phyloP scores from a whole-genome alignment of 129 eudicot species.

The Ambrosia artemisiifolia region DNA sequence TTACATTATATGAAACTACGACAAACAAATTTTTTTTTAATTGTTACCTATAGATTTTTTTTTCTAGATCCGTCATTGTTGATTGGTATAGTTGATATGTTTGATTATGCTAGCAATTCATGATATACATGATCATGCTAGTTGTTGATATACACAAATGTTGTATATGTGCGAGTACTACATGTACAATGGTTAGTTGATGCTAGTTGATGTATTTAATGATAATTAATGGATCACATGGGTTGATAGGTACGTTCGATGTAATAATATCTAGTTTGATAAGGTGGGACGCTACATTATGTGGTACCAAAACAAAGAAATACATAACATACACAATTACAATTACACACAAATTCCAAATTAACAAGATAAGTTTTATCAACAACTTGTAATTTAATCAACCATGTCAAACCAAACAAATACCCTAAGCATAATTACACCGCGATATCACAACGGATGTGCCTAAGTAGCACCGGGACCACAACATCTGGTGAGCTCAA shows the following conservation, averaged over 20 bases:
- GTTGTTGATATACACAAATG: neutral
- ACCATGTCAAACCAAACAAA: conserved; percentile 11
- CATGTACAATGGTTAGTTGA: neutral
- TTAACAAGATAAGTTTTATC: neutral
- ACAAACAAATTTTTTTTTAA: too few relatives aligned
- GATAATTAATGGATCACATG: neutral
- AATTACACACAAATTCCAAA: conserved; percentile 8
- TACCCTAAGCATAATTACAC: conserved; percentile 26
- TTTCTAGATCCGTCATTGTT: too few relatives aligned
- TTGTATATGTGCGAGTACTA: neutral
- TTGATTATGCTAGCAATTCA: neutral
- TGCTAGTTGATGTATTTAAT: neutral
- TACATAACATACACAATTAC: neutral
- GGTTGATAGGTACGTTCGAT: neutral
- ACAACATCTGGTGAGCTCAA: conserved; percentile 92
- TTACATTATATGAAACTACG: too few relatives aligned
- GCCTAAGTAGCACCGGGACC: conserved; percentile 80
- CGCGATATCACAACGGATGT: conserved; percentile 61
- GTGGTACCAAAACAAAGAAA: neutral
- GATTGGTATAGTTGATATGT: neutral
- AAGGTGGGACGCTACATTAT: neutral
- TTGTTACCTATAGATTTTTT: too few relatives aligned
- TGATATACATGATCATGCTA: neutral
- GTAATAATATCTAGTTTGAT: neutral
- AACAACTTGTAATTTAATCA: conserved; percentile 20